Base-by-base conservation (phyloP, 2,329 filamentous ascomycete species). In the Penicillium freii region DNA sequence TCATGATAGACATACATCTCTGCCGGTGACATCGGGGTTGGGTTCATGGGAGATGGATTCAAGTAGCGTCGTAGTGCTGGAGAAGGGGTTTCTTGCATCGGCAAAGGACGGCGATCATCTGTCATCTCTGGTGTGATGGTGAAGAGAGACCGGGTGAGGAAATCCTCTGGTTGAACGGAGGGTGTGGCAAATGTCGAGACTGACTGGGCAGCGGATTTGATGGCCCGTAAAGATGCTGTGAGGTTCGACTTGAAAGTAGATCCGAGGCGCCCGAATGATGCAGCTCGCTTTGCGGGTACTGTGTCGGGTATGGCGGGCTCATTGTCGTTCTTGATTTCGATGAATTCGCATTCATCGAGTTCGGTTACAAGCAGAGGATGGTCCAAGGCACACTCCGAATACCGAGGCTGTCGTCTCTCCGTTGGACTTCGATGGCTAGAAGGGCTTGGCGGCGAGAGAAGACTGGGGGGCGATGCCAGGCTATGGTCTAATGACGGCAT, bases 171-270 rank as follows among this genome's bases (percentile, higher is more conserved):
- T 50, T 81, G 82, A 29, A 82, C 74, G 3, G 75, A 74, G 0
- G 75, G 72, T 17, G 81, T 79, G 17, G 82, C 79, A 62, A 86
- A 82, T 51, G 83, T 83, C 7, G 84, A 85, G 43, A 87, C 82
- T 0, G 82, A 84, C 56, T 82, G 84, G 11, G 84, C 84, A 0
- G 83, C 83, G 7, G 82, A 82, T 71, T 83, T 86, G 50, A 87
- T 78, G 4, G 82, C 84, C 59, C 84, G 81, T 21, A 87, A 70
- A 0, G 85, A 87, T 2, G 84, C 82, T 0, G 84, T 87, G 43
- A 87, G 74, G 59, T 87, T 87, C 0, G 85, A 87, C 60, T 83
- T 86, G 73, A 87, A 84, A 1, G 79, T 81, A 19, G 75, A 76
- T 50, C 74, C 75, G 5, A 78, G 61, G 53, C 79, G 78, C 64